phyloP scores from a whole-genome alignment of 2,329 filamentous ascomycete species.

The Grosmannia penicillata region DNA sequence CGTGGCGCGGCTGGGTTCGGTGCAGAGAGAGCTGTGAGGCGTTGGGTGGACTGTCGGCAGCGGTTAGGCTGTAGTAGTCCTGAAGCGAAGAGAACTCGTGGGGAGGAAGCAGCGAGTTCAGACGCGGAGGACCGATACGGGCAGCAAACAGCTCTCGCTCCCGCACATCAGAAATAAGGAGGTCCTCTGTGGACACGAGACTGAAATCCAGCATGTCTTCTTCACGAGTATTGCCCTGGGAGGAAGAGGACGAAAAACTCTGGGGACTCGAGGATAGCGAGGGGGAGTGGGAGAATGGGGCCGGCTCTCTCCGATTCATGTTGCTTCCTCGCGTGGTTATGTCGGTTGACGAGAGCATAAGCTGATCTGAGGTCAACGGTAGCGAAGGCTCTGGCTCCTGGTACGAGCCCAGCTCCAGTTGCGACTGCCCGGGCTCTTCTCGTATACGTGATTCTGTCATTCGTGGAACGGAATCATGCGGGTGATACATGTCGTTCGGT shows the following conservation, averaged over 20 bases:
- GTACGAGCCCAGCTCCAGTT: too few relatives aligned
- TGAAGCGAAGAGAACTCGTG: too few relatives aligned
- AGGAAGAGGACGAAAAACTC: conserved; percentile 1
- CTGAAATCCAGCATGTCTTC: conserved; percentile 20
- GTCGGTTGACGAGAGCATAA: neutral
- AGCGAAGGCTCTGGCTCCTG: too few relatives aligned
- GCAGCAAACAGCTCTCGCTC: conserved; percentile 23
- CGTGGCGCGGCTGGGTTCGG: too few relatives aligned
- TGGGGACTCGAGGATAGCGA: neutral
- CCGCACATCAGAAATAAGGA: conserved; percentile 30
- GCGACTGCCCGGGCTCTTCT: too few relatives aligned
- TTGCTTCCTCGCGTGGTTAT: too few relatives aligned
- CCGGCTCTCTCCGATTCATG: too few relatives aligned
- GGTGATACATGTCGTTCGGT: conserved; percentile 26
- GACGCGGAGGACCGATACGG: conserved; percentile 25
- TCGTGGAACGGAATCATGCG: too few relatives aligned
- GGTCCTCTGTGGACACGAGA: conserved; percentile 38
- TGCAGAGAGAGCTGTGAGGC: neutral
- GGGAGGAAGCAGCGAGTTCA: conserved; percentile 17
- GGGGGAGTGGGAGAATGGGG: too few relatives aligned
- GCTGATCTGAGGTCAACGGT: neutral
- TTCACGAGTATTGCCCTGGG: conserved; percentile 20
- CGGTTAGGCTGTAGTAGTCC: too few relatives aligned
- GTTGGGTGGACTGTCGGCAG: neutral
- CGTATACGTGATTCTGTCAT: too few relatives aligned